Evolutionary conservation across 176 grass and related monocot species (phyloP), one percentile per base, ranked within the genome.

Genomic region (Saccharum spontaneum): DNA sequence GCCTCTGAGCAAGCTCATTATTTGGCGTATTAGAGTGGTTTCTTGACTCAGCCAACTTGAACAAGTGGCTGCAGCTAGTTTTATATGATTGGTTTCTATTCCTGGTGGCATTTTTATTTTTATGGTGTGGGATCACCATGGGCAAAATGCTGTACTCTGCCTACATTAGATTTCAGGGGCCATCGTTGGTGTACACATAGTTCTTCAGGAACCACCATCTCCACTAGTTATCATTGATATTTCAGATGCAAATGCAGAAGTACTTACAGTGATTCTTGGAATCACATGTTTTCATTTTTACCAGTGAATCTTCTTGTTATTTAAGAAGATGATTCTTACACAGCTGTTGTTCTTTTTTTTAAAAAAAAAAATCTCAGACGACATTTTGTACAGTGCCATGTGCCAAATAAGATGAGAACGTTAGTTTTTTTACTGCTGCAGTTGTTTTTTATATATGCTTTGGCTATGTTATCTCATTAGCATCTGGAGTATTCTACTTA

Each of bases 1-100:
- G 43, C 57, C 67, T 74, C 43, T 67, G 9, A 69, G 14, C 40
- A 84, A 73, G 5, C 55, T 81, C 24, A 54, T 67, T 24, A 43
- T 60, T 80, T 89, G 50, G 62, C 52, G 69, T 77, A 77, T 52
- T 78, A 49, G 41, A 86, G 31, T 66, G 65, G 72, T 13, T 66
- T 78, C 43, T 86, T 78, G 43, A 83, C 37, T 83, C 67, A 55
- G 37, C 83, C 73, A 82, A 65, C 36, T 23, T 12, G 10, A 82
- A 86, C 33, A 55, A 64, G 7, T 66, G 23, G 41, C 17, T 64
- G 8, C 17, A 55, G 4, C 59, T 84, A 49, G 24, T 82, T 39
- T 43, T 85, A 50, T 81, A 54, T 73, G 34, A 45, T 79, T 6
- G 12, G 3, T 13, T 55, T 54, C 44, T 67, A 84, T 72, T 61